Conservation (phyloP, 805 yeast genomes). For the Metschnikowia lachancei region DNA sequence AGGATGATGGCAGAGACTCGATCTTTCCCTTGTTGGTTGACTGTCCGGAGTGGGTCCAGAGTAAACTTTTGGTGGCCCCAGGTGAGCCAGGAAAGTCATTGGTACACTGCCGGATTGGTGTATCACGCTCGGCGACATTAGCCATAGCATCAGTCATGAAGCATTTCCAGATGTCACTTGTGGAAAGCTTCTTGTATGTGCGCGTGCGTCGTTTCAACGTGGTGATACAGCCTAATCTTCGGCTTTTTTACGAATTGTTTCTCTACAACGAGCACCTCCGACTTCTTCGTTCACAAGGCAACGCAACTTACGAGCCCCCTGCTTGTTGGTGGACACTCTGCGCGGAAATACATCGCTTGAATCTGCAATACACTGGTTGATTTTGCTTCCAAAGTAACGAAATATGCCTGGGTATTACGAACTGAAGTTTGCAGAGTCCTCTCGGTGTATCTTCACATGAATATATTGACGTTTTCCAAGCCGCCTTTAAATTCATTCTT, state of each 20-base stretch:
- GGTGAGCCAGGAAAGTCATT: slow-evolving; percentile 9
- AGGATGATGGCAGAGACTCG: slow-evolving; percentile 41
- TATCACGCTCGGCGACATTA: slow-evolving; percentile 16
- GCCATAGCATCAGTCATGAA: slow-evolving; percentile 17
- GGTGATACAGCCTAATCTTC: slow-evolving; percentile 40
- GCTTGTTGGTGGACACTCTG: slow-evolving; percentile 18
- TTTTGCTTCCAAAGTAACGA: not conserved
- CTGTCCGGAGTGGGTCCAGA: slow-evolving; percentile 31
- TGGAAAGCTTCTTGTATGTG: slow-evolving; percentile 16
- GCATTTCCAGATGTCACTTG: slow-evolving; percentile 12
- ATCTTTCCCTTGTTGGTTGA: slow-evolving; percentile 28
- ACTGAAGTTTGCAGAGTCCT: too few species aligned
- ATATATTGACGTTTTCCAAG: too few species aligned
- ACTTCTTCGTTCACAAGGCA: not conserved
- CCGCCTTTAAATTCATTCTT: too few species aligned
- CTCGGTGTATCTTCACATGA: too few species aligned
- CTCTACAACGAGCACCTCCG: slow-evolving; percentile 20
- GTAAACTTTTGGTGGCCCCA: slow-evolving; percentile 26
- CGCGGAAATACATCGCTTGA: slow-evolving; percentile 16
- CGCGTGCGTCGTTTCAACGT: slow-evolving; percentile 18
- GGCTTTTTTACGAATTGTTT: slow-evolving; percentile 31
- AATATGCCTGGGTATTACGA: not conserved
- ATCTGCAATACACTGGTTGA: slow-evolving; percentile 12
- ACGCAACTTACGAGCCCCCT: not conserved
- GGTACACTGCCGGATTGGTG: slow-evolving; percentile 18